These are phyloP conservation scores for Backusella luteola DNA, from an alignment of 192 early-diverging fungal species.

Conservation along the genomic window DNA sequence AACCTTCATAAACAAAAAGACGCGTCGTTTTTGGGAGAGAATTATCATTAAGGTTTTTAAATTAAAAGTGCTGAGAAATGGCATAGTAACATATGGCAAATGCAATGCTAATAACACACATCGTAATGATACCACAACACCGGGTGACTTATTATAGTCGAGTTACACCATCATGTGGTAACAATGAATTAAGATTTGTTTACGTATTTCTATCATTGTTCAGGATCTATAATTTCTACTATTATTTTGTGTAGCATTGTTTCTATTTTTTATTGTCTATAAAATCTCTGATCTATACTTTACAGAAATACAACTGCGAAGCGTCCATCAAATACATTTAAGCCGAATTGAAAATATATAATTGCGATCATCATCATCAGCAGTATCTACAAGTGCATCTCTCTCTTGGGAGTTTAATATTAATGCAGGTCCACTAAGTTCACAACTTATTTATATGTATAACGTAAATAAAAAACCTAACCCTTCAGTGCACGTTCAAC, in stretches of 20 bases:
- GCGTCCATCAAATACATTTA: background rate
- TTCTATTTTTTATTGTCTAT: background rate
- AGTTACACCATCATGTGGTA: background rate
- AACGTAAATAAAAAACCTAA: background rate
- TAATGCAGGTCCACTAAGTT: background rate
- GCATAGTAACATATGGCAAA: background rate
- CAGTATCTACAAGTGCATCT: background rate
- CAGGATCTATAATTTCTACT: background rate
- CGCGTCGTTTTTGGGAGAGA: background rate
- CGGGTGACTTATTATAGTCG: background rate
- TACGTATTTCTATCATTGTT: background rate
- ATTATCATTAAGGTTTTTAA: background rate
- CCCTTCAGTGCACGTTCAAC: background rate
- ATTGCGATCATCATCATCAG: background rate
- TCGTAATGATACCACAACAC: background rate
- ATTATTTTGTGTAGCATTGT: background rate
- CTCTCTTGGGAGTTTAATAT: background rate
- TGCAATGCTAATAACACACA: background rate
- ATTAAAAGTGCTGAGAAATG: background rate
- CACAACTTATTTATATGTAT: background rate
- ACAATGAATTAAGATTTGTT: constrained; percentile 8
- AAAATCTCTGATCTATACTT: background rate
- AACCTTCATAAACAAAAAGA: background rate
- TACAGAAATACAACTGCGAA: background rate
- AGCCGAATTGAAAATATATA: background rate